Base-by-base conservation (phyloP, 2,329 filamentous ascomycete genomes). In the Monosporascus sp. region DNA sequence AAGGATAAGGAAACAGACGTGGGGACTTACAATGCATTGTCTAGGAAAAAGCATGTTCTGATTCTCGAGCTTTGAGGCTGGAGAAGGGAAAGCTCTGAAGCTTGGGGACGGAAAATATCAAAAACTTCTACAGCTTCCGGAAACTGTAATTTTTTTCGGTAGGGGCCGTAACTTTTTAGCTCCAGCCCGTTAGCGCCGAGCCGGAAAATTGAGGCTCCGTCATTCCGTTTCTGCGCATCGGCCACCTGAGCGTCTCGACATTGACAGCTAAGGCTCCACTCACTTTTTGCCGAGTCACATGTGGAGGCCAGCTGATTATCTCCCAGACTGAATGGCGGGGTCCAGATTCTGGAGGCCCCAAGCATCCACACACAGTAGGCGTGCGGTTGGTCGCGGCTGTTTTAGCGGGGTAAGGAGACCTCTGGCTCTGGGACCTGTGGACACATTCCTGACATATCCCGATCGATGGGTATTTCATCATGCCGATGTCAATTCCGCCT, bases 1-100 rank as follows among this genome's bases (percentile, higher is more conserved):
- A 63, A 60, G 55, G 50, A 46, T 45, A 54, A 46, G n/a, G 20
- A 44, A 38, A 38, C 18, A 49, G 25, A 43, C 22, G 24, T 17
- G 38, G 48, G 49, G 9, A 64, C 61, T 62, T 56, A 64, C 61
- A 53, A 39, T 24, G 43, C 20, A 43, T 54, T 37, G 36, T 54
- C 11, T 24, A 15, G n/a, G 24, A 36, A 7, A 17, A 25, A 51
- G 25, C 39, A 14, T 7, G 14, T 5, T 48, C 20, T 31, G n/a
- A 38, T 45, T 17, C 9, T 46, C 11, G 14, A 17, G 48, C 31
- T 24, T 37, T 39, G 45, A 37, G 50, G 38, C 51, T 48, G 49
- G 53, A 55, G 55, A 27, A 53, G 47, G 49, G 43, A 38, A 38
- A 48, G 49, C 49, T 24, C 25, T 50, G 47, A 48, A 53, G 44